phyloP scores from a whole-genome alignment of 83 land plant genomes.

The Diphasiastrum complanatum region DNA sequence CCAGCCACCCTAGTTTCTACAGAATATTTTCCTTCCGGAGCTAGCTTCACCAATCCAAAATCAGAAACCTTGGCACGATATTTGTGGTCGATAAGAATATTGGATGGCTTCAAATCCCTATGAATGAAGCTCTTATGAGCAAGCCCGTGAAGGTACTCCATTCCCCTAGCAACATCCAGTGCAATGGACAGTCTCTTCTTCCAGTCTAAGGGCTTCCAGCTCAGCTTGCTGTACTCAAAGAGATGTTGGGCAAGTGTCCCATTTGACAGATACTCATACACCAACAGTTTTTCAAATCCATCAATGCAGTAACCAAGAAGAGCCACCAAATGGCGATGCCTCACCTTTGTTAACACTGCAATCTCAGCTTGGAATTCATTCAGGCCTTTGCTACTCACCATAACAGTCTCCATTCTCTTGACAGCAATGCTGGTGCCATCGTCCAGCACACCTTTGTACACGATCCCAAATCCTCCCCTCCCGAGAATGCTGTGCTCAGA shows the following conservation, averaged over 20 bases:
- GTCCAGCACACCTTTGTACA: too few species aligned
- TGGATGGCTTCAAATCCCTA: too few species aligned
- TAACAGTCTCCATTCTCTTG: neutral
- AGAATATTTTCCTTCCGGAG: neutral
- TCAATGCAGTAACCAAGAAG: too few species aligned
- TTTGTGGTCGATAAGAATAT: neutral
- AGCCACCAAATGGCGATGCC: neutral
- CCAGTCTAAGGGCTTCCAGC: neutral
- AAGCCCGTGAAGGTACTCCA: conserved; percentile 1
- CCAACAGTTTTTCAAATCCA: too few species aligned
- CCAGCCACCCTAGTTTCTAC: neutral
- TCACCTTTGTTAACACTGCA: neutral
- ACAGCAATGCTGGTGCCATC: neutral
- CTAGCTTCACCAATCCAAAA: neutral
- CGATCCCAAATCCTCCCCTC: too few species aligned
- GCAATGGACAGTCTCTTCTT: neutral
- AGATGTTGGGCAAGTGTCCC: neutral
- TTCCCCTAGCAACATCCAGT: too few species aligned
- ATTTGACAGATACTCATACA: too few species aligned
- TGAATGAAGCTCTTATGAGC: neutral
- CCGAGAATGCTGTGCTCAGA: too few species aligned
- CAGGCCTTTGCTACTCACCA: neutral
- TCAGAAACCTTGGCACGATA: neutral
- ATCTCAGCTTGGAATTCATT: conserved; percentile 3
- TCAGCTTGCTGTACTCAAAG: neutral